Evolutionary conservation across 768 basidiomycete species (phyloP), one percentile per base, ranked within the genome.

Genomic region (Trichaptum fuscoviolaceum): DNA sequence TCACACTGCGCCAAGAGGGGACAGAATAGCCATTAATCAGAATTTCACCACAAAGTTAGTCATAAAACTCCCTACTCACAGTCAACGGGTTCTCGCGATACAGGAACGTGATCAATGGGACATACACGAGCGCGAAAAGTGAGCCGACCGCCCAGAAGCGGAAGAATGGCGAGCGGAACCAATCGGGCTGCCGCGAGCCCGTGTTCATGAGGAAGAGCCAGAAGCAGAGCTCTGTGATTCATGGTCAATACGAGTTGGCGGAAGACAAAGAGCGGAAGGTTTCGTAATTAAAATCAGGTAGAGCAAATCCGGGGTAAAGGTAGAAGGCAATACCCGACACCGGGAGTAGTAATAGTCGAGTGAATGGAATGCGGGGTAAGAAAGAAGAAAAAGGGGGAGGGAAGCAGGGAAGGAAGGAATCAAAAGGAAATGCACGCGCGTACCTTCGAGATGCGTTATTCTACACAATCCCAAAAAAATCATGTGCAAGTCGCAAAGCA

Each of bases 171-270:
- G 85, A 91, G 20, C 79, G 77, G 78, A 94, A 93, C 92, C 92
- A 95, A 70, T 91, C 83, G 71, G 85, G 87, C 68, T 89, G 84
- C 1, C 76, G 75, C 0, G 86, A 80, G 23, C 83, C 80, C 0
- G 89, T 79, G 66, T 90, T 90, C 62, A 93, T 79, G 42, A 95
- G 84, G 78, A 92, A 95, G 15, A 93, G 77, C 92, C 93, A 94
- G 74, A 95, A 95, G 71, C 91, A 94, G 0, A 94, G 80, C 70
- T 95, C 92, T 92, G 66, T 8, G 62, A 30, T 30, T 30, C 30
- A 23, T 59, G 8, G 30, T 30, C 8, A 30, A 30, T 2, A 12
- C 3, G 42, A 20, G 20, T 15, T 52, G 3, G 42, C 2, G 42
- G 42, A 20, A 20, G 42, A 52, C 2, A 20, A 20, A 20, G 42